These are phyloP conservation scores for Solanum etuberosum DNA, from an alignment of 257 asterid genomes.

Conservation along the genomic window DNA sequence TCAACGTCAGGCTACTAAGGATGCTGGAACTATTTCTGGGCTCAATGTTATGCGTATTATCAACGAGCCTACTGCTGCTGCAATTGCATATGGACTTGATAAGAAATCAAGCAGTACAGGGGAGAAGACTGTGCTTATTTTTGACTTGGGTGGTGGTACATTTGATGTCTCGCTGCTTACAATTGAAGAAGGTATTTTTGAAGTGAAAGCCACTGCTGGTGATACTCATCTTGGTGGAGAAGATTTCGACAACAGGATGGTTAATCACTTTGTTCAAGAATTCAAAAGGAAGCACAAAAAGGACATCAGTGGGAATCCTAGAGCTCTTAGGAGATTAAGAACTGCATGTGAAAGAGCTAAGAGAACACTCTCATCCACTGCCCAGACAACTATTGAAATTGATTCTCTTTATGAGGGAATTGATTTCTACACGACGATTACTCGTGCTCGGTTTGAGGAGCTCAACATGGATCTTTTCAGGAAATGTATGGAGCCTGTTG, in stretches of 20 bases:
- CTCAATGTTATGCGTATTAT: constrained; percentile 27
- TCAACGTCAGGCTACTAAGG: constrained; percentile 34
- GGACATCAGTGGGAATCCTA: constrained; percentile 26
- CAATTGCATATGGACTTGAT: constrained; percentile 36
- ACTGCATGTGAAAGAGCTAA: constrained; percentile 31
- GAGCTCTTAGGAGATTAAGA: constrained; percentile 24
- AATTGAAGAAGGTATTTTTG: constrained; percentile 26
- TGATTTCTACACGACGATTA: constrained; percentile 19
- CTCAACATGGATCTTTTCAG: constrained; percentile 25
- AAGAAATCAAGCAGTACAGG: constrained; percentile 17
- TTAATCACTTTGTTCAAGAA: constrained; percentile 27
- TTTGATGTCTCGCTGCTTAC: constrained; percentile 27
- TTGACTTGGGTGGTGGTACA: constrained; percentile 36
- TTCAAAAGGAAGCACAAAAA: constrained; percentile 23
- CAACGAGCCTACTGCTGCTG: constrained; percentile 38
- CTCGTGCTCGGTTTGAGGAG: constrained; percentile 25
- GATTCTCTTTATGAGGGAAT: constrained; percentile 23
- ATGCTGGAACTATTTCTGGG: constrained; percentile 31
- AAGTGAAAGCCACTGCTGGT: constrained; percentile 30
- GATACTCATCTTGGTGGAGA: constrained; percentile 30
- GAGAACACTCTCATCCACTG: constrained; percentile 23
- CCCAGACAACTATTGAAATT: constrained; percentile 21
- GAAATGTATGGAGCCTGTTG: constrained; percentile 35
- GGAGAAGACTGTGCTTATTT: constrained; percentile 26
- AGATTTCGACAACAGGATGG: constrained; percentile 26